Evolutionary conservation across 352 stramenopile genomes (phyloP).

Genomic region (Pythium brachiatum): DNA sequence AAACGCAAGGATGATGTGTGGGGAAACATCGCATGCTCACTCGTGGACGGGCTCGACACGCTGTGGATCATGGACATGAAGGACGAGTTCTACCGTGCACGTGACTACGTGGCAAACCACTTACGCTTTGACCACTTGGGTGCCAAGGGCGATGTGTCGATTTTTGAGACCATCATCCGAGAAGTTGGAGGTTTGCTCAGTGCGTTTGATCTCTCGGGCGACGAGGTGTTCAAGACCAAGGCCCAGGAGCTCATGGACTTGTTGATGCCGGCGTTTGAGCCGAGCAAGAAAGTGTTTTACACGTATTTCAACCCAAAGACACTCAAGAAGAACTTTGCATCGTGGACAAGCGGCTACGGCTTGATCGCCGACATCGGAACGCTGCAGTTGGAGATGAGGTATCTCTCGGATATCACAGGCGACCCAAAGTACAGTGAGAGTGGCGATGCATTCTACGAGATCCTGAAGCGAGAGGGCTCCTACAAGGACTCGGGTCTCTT

Average conservation of each 20-base stretch:
- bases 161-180: slow-evolving; percentile 99
- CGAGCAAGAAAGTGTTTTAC: slow-evolving; percentile 88
- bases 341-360: slow-evolving; percentile 36
- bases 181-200: slow-evolving; percentile 96
- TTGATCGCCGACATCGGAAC: slow-evolving; percentile 83
- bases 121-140: slow-evolving; percentile 83
- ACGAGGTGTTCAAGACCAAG: slow-evolving; percentile 90
- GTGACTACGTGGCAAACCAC: slow-evolving; percentile 81
- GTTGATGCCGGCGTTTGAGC: slow-evolving; percentile 89
- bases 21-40: slow-evolving; percentile 87
- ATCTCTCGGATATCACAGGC: slow-evolving; percentile 77
- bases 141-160: slow-evolving; percentile 69
- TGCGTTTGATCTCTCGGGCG: slow-evolving; percentile 91
- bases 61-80: slow-evolving; percentile 96
- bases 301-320: slow-evolving; percentile 87
- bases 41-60: slow-evolving; percentile 96
- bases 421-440: slow-evolving; percentile 68
- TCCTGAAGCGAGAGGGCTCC: slow-evolving; percentile 65
- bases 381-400: slow-evolving; percentile 80
- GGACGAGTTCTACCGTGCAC: slow-evolving; percentile 90
- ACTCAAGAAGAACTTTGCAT: slow-evolving; percentile 33
- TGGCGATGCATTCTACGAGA: slow-evolving; percentile 78
- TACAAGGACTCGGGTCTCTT: slow-evolving; percentile 87
- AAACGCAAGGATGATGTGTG: slow-evolving; percentile 76
- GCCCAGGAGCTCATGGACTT: slow-evolving; percentile 91